These are phyloP conservation scores for Solanum okadae DNA, from an alignment of 257 asterid genomes.

Conservation along the genomic window DNA sequence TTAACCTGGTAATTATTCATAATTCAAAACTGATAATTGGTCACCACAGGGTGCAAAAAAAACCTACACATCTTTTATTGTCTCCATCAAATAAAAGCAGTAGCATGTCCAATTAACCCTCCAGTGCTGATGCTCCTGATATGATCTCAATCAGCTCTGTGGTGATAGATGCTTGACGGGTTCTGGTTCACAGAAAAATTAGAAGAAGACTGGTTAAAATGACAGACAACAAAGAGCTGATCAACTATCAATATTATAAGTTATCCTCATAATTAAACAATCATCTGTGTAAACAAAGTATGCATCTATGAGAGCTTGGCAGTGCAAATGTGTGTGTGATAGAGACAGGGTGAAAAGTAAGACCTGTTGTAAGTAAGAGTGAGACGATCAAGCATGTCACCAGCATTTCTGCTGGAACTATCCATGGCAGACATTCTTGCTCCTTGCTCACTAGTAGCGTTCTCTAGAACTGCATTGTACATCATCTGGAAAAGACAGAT, in stretches of 20 bases:
- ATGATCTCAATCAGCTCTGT: slow-evolving; percentile 86
- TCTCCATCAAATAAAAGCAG: slow-evolving; percentile 20
- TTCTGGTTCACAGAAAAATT: slow-evolving; percentile 28
- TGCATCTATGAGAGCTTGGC: background rate
- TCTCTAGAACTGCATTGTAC: slow-evolving; percentile 90
- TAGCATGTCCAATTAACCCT: slow-evolving; percentile 32
- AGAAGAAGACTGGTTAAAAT: background rate
- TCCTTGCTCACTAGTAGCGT: slow-evolving; percentile 99
- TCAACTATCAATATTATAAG: background rate
- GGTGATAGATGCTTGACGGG: slow-evolving; percentile 97
- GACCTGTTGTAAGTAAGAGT: slow-evolving; percentile 96
- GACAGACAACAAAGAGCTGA: background rate
- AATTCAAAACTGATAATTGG: background rate
- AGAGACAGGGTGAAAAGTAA: background rate
- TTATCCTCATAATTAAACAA: background rate
- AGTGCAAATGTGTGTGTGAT: background rate
- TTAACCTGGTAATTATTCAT: background rate
- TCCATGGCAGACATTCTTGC: slow-evolving; percentile 99
- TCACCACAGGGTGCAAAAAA: slow-evolving; percentile 10
- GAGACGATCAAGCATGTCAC: slow-evolving; percentile 98
- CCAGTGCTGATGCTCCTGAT: slow-evolving; percentile 91
- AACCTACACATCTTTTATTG: slow-evolving; percentile 28
- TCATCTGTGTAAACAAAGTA: background rate
- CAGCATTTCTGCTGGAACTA: slow-evolving; percentile 98
- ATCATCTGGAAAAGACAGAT: slow-evolving; percentile 41